Evolutionary conservation across 2,329 filamentous ascomycete genomes (phyloP), one percentile per base, ranked within the genome.

Genomic region (Colletotrichum siamense): DNA sequence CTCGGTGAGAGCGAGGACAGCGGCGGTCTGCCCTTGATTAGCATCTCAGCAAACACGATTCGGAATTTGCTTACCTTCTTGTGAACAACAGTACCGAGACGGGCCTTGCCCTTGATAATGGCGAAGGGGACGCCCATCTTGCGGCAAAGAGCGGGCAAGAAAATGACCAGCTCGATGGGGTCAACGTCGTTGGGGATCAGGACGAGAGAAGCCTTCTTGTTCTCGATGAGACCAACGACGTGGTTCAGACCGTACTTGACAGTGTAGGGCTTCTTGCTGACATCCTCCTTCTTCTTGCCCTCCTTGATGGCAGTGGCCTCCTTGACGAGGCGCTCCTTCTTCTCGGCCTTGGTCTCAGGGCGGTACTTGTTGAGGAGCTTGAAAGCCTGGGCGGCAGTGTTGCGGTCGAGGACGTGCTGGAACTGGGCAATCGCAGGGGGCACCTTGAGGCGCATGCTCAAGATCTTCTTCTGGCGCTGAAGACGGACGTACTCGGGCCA

Each of bases 331-430:
- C 97, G 96, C 92, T 99, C 98, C 94, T 99, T 99, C 95, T 99
- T 99, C 94, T 99, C 96, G 83, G 92, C 91, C 94, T 98, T 99
- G 89, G 95, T 98, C 93, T 99, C 97, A 82, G 97, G 97, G 84
- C 96, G 96, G 94, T 99, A 99, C 93, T 99, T 99, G 95, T 98
- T 98, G 86, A 99, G 95, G 86, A 99, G 94, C 93, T 99, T 99
- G 93, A 99, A 97, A 81, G 95, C 92, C 91, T 99, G 96, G 84
- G 96, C 95, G 82, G 98, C 98, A 81, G 96, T 95, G 93, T 98
- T 98, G 90, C 95, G 95, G 93, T 98, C 95, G 84, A 99, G 95
- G 83, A 98, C 96, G 89, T 96, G 95, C 91, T 96, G 94, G 94
- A 99, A 99, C 92, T 99, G 97, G 82, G 96, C 93, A 83, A 99